Conservation (phyloP, 2,329 filamentous ascomycete species). For the Chrysoporthe cubensis region DNA sequence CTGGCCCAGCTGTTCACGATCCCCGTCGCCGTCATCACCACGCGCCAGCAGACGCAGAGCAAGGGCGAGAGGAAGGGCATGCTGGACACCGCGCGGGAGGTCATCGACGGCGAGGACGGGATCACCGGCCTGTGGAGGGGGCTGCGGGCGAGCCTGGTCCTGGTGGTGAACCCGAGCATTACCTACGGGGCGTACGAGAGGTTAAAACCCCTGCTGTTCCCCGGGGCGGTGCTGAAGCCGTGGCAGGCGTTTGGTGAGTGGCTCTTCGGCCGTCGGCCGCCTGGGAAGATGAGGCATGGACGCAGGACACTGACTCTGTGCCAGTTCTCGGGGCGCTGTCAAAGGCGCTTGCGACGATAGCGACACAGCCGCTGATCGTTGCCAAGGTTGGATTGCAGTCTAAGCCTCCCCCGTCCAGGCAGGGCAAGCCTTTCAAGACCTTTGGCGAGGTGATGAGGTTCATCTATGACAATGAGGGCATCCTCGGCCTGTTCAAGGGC, state of each 20-base stretch:
- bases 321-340: slow-evolving; percentile 89
- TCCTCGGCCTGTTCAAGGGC: slow-evolving; percentile 88
- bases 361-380: slow-evolving; percentile 93
- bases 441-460: slow-evolving; percentile 95
- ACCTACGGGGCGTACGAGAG: slow-evolving; percentile 97
- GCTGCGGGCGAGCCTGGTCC: slow-evolving; percentile 90
- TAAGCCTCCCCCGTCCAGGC: slow-evolving; percentile 79
- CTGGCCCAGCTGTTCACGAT: slow-evolving; percentile 96
- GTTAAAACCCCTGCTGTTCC: slow-evolving; percentile 76
- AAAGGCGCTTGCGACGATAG: slow-evolving; percentile 88
- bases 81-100: slow-evolving; percentile 84
- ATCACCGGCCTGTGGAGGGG: slow-evolving; percentile 90
- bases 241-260: slow-evolving; percentile 89
- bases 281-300: neutral
- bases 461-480: slow-evolving; percentile 86
- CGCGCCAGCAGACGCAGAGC: slow-evolving; percentile 89
- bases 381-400: slow-evolving; percentile 97
- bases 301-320: slow-evolving; percentile 5
- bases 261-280: neutral
- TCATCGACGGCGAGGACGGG: slow-evolving; percentile 88
- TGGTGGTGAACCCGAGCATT: slow-evolving; percentile 95
- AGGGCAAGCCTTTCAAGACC: slow-evolving; percentile 90
- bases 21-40: slow-evolving; percentile 92
- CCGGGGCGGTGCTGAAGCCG: slow-evolving; percentile 71
- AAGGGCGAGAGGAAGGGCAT: slow-evolving; percentile 85